Percentiles rank a stretch among this genome's conserved stretches.
These are phyloP conservation scores for Boletus subparvulus DNA, from an alignment of 768 basidiomycete species.

Conservation along the genomic window DNA sequence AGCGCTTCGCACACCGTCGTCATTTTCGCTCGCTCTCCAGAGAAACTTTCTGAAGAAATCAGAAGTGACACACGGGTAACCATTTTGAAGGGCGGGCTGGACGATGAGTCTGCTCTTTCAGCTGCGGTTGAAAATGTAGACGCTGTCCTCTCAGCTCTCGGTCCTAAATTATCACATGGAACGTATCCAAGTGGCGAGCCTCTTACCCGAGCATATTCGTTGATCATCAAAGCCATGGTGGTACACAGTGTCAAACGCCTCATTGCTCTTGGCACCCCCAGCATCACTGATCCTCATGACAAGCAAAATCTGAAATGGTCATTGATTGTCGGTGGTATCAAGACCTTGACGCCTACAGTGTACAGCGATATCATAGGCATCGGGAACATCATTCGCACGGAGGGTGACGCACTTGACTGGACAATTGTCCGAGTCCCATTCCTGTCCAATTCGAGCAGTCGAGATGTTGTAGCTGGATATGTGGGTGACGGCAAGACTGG, in stretches of 20 bases:
- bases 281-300: conserved; percentile 62
- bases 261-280: conserved; percentile 65
- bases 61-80: conserved; percentile 43
- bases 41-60: conserved; percentile 58
- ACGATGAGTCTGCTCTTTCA: conserved; percentile 48
- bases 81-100: conserved; percentile 55
- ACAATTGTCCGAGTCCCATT: conserved; percentile 70
- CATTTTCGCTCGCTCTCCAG: conserved; percentile 62
- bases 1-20: conserved; percentile 46
- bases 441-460: conserved; percentile 48
- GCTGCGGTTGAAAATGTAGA: conserved; percentile 57
- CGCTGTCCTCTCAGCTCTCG: conserved; percentile 66
- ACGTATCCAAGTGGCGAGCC: conserved; percentile 50
- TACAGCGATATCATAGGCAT: conserved; percentile 69
- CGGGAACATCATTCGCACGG: conserved; percentile 51
- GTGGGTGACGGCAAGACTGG: conserved; percentile 61
- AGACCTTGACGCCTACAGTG: conserved; percentile 49
- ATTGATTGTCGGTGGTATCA: conserved; percentile 38
- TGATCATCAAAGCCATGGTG: conserved; percentile 57
- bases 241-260: conserved; percentile 53
- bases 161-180: conserved; percentile 46
- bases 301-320: conserved; percentile 44
- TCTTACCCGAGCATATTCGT: conserved; percentile 57
- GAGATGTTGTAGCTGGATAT: conserved; percentile 57
- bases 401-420: conserved; percentile 58